Conservation (phyloP, 345 rosid species). For the Salix udensis region DNA sequence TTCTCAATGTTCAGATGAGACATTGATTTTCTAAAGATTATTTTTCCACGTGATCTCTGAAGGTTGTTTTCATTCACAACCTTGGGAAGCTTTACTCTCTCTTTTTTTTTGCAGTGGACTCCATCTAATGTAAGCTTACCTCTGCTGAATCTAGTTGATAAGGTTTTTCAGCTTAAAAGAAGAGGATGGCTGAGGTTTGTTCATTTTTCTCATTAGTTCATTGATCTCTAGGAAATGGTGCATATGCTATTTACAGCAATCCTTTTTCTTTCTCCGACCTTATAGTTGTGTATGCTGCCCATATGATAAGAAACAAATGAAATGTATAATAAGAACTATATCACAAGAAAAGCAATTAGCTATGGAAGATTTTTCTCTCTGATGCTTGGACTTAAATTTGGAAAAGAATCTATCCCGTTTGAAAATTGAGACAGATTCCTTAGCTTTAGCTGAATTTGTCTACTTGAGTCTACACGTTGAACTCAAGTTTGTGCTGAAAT, state of each 20-base stretch:
- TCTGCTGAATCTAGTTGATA: slow-evolving; percentile 87
- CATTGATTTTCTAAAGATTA: neutral
- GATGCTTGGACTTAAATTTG: neutral
- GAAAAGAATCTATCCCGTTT: neutral
- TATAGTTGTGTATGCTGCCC: neutral
- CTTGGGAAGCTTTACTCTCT: neutral
- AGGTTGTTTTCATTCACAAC: neutral
- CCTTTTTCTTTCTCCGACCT: neutral
- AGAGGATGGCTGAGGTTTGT: slow-evolving; percentile 97
- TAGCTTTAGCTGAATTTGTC: neutral
- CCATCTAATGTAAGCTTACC: slow-evolving; percentile 98
- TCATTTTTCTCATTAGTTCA: slow-evolving; percentile 4
- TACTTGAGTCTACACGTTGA: neutral
- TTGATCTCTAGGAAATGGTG: neutral
- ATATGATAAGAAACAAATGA: neutral
- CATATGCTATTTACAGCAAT: neutral
- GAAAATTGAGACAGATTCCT: neutral
- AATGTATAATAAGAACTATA: neutral
- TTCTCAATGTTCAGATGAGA: neutral
- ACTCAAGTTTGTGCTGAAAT: neutral
- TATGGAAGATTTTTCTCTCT: neutral
- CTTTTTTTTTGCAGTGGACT: slow-evolving; percentile 56
- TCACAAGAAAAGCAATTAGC: neutral
- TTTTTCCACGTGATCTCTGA: neutral
- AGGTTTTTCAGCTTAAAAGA: slow-evolving; percentile 90